Evolutionary conservation across 805 yeast genomes (phyloP), one percentile per base, ranked within the genome.

Genomic region (Torulaspora indica): DNA sequence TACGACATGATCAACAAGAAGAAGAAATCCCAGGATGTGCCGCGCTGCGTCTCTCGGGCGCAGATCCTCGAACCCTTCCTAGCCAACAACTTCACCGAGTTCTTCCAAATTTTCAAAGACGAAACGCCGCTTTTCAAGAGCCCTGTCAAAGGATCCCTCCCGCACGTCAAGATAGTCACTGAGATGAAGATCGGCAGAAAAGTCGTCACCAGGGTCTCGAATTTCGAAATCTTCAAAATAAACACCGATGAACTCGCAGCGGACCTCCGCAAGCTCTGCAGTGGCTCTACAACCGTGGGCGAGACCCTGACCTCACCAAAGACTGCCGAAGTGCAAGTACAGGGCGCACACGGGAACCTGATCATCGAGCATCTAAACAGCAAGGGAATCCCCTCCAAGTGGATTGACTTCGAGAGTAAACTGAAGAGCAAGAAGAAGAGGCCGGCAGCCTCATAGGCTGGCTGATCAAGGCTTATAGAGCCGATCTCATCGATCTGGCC

Each of bases 101-200:
- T 65, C 45, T 79, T 75, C 53, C 73, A 73, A 43, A 67, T 83
- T 8, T 58, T 70, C 27, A 69, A 63, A 25, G 57, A 61, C 12
- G 46, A 49, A 53, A 46, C 53, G 2, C 79, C 79, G 1, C 73
- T 75, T 0, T 76, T 75, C 18, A 55, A 56, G 39, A 54, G 61
- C 13, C 73, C 82, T 5, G 58, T 64, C 23, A 85, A 74, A 50
- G 98, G 98, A 1, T 64, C 68, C 1, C 70, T 81, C 1, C 95
- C 96, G 8, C 74, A 70, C 35, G 74, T 91, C 31, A 66, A 73
- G 31, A 75, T 93, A 10, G 64, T 78, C 8, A 81, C 89, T 8
- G 93, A 86, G 59, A 76, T 78, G 49, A 84, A 85, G 53, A 80
- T 84, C 47, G 95, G 97, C 1, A 73, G 95, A 43, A 91, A 89